phyloP scores from a whole-genome alignment of 805 yeast genomes.

The Ogataea wickerhamii region DNA sequence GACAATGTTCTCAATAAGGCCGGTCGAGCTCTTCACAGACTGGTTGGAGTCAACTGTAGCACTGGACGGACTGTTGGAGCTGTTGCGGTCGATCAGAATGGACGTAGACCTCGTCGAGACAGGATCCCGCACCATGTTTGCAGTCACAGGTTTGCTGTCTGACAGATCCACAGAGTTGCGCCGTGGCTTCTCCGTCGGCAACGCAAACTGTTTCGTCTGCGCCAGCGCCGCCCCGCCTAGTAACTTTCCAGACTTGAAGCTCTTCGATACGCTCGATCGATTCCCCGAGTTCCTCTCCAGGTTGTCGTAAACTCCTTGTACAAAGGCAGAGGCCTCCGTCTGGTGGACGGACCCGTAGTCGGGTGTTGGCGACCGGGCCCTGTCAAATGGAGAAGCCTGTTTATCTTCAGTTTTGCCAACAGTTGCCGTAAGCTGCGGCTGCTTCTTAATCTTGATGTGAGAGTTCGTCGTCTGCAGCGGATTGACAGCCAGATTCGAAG shows the following conservation, averaged over 20 bases:
- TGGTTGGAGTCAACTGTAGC: constrained; percentile 10
- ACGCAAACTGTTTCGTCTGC: constrained; percentile 15
- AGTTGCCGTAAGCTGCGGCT: constrained; percentile 31
- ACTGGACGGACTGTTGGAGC: constrained; percentile 4
- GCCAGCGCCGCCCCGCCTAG: background rate
- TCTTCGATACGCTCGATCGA: background rate
- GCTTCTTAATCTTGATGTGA: constrained; percentile 67
- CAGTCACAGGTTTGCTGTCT: constrained; percentile 14
- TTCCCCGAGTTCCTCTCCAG: constrained; percentile 16
- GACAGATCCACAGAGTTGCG: constrained; percentile 25
- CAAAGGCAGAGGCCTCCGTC: constrained; percentile 43
- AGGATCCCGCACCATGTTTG: background rate
- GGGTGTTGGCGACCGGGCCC: constrained; percentile 4
- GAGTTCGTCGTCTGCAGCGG: constrained; percentile 64
- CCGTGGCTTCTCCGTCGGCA: constrained; percentile 15
- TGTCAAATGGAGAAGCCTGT: constrained; percentile 4
- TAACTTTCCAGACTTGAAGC: background rate
- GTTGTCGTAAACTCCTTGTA: constrained; percentile 33
- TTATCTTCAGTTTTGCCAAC: background rate
- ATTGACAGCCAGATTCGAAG: constrained; percentile 64
- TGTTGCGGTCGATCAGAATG: background rate
- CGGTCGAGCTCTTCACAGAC: constrained; percentile 40
- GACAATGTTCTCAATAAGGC: constrained; percentile 79
- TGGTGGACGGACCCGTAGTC: constrained; percentile 36
- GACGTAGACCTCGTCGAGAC: background rate